These are phyloP conservation scores for Anthoceros angustus DNA, from an alignment of 225 moss, liverwort and hornwort genomes.

Conservation along the genomic window DNA sequence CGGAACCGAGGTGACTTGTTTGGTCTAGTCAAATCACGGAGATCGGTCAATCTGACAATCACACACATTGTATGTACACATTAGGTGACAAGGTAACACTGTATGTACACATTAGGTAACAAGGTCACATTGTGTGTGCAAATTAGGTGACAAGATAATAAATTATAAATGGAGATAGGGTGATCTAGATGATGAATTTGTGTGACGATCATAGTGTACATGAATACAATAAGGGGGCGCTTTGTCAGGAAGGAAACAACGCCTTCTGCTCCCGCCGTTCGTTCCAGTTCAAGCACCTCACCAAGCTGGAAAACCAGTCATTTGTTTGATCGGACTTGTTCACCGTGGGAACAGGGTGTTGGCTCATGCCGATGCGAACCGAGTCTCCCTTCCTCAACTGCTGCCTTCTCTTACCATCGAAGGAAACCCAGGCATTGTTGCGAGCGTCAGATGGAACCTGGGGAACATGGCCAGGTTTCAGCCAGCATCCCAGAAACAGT, in stretches of 20 bases:
- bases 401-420: conserved; percentile 85
- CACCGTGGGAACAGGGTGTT: conserved; percentile 85
- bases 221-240: too few relatives aligned
- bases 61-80: too few relatives aligned
- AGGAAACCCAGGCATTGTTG: conserved; percentile 87
- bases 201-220: too few relatives aligned
- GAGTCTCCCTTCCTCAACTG: conserved; percentile 75
- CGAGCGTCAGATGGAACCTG: conserved; percentile 65
- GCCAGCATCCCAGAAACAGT: background rate
- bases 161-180: too few relatives aligned
- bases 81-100: too few relatives aligned
- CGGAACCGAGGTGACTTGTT: too few relatives aligned
- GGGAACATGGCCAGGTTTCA: background rate
- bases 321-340: conserved; percentile 89
- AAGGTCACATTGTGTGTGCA: too few relatives aligned
- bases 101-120: too few relatives aligned
- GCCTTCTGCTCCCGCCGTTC: conserved; percentile 54
- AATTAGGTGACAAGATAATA: too few relatives aligned
- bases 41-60: too few relatives aligned
- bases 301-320: conserved; percentile 81
- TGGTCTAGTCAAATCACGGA: too few relatives aligned
- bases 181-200: too few relatives aligned
- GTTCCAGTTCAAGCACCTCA: conserved; percentile 80
- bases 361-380: conserved; percentile 72
- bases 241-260: background rate